Base-by-base conservation (phyloP, 768 basidiomycete genomes). In the Leccinellum rugosiceps region DNA sequence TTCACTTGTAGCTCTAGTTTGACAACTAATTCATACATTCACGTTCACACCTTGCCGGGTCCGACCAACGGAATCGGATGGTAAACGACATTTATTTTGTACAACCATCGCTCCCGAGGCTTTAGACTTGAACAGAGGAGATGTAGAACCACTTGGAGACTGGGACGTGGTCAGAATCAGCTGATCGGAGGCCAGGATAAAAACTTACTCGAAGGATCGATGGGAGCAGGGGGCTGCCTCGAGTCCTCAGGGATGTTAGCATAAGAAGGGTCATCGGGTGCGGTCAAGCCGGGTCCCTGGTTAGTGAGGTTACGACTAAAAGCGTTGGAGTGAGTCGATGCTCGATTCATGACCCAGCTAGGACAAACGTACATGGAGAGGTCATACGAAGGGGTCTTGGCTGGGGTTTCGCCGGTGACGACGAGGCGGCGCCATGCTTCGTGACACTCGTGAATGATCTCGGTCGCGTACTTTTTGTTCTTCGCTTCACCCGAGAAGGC, bases 401-500 rank as follows among this genome's bases (percentile, higher is more conserved):
- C 84, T 43, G 86, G 83, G 60, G 74, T 78, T 63, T 97, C 90
- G 60, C 94, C 93, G 10, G 31, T 10, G 52, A 76, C 77, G 73
- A 94, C 81, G 65, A 99, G 84, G 69, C 91, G 91, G 68, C 94
- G 92, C 97, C 97, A 99, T 35, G 97, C 91, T 74, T 98, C 97
- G 72, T 98, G 89, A 77, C 92, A 95, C 74, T 99, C 97, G 75
- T 97, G 95, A 71, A 99, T 90, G 78, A 98, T 97, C 77, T 98
- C 96, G 53, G 91, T 93, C 31, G 97, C 97, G 72, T 98, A 99
- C 75, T 96, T 97, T 83, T 96, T 97, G 83, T 97, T 97, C 81
- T 98, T 99, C 63, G 96, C 96, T 78, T 99, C 97, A 57, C 97
- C 97, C 53, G 93, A 95, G 85, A 99, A 99, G 17, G 97, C 97